Base-by-base conservation (phyloP, 2,329 filamentous ascomycete genomes). In the Pestalotiopsis sp. region DNA sequence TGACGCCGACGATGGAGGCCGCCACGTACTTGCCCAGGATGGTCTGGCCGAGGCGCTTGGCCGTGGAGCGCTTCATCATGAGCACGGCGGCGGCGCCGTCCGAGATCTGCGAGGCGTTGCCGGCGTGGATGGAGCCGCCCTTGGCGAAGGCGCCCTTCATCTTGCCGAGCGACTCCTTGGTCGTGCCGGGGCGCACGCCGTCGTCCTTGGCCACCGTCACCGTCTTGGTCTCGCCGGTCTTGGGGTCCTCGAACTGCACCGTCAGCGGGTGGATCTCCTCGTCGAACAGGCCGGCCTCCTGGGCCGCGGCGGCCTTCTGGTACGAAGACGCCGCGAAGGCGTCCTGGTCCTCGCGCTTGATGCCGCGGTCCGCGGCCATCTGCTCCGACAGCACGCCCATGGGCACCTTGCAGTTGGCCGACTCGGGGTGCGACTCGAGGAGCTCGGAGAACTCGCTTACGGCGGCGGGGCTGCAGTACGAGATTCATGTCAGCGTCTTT, bases 81-180 rank as follows among this genome's bases (percentile, higher is more conserved):
- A 98, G 88, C 6, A 98, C 95, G 62, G 96, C 96, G 38, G 96
- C 95, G 25, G 96, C 96, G 73, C 96, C 96, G 83, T 99, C 94
- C 38, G 93, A 96, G 79, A 99, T 94, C 83, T 98, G 96, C 66
- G 91, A 94, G 36, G 96, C 95, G 81, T 98, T 99, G 75, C 96
- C 96, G 68, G 94, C 96, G 86, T 98, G 95, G 83, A 98, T 98
- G 76, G 89, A 91, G 58, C 96, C 96, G 77, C 96, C 92, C 83
- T 97, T 94, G 73, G 93, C 90, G 78, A 98, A 98, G 13, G 95
- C 94, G 17, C 95, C 89, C 71, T 89, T 90, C 81, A 98, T 97
- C 89, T 98, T 98, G 82, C 84, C 86, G n/a, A 98, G 90, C 1
- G 91, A 93, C 83, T 98, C 94, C 72, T 88, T 87, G 3, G 96